Evolutionary conservation across 2,329 filamentous ascomycete genomes (phyloP).

Genomic region (Talaromyces verruculosus): DNA sequence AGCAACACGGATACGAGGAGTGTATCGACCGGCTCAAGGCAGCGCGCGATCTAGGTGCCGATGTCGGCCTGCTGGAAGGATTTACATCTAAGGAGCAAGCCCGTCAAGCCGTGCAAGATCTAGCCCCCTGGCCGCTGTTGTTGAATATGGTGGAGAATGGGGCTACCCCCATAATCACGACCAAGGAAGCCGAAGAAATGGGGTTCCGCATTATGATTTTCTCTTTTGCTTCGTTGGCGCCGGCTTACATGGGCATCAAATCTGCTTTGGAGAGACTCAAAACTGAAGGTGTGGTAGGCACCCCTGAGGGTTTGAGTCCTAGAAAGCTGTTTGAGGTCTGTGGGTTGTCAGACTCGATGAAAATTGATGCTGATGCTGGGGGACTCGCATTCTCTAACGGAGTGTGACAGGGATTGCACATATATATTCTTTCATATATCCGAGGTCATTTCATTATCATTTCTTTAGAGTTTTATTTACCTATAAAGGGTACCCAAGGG

Average conservation of each 20-base stretch:
- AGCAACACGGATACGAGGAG: slow-evolving; percentile 43
- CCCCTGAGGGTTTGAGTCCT: slow-evolving; percentile 35
- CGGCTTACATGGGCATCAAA: slow-evolving; percentile 40
- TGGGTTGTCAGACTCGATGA: slow-evolving; percentile 43
- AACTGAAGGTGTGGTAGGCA: slow-evolving; percentile 24
- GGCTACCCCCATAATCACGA: slow-evolving; percentile 41
- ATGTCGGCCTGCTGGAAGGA: slow-evolving; percentile 46
- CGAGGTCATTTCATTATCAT: neutral
- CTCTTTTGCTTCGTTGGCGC: slow-evolving; percentile 41
- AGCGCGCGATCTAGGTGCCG: slow-evolving; percentile 44
- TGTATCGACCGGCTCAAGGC: slow-evolving; percentile 39
- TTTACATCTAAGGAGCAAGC: slow-evolving; percentile 43
- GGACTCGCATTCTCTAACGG: neutral
- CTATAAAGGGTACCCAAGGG: too few relatives aligned
- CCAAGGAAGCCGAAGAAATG: slow-evolving; percentile 41
- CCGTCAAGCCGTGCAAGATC: slow-evolving; percentile 35
- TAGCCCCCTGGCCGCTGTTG: slow-evolving; percentile 43
- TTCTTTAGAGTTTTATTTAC: too few relatives aligned
- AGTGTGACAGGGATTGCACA: neutral
- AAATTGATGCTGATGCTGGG: slow-evolving; percentile 43
- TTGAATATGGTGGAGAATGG: slow-evolving; percentile 50
- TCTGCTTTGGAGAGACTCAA: slow-evolving; percentile 41
- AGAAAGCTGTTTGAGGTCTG: slow-evolving; percentile 46
- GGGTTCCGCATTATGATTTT: slow-evolving; percentile 48
- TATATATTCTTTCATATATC: neutral